Conservation (phyloP, 306 rosid genomes). For the Dicorynia guianensis region DNA sequence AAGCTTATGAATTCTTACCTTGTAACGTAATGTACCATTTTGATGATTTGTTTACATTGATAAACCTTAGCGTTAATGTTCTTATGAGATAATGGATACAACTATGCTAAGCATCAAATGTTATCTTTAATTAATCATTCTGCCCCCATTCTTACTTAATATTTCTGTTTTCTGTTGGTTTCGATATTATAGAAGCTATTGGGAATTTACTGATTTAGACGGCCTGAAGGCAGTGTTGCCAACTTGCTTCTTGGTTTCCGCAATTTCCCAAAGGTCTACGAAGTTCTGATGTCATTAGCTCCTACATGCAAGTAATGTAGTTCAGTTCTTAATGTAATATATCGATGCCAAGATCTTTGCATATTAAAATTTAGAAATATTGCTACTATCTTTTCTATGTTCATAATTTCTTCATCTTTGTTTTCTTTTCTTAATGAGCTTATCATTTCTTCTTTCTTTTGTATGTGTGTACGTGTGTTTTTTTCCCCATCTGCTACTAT, state of each 20-base stretch:
- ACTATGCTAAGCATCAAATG: not conserved
- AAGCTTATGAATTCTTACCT: not conserved
- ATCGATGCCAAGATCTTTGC: not conserved
- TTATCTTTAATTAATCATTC: not conserved
- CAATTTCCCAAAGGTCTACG: not conserved
- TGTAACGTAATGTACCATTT: not conserved
- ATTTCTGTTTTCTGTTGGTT: not conserved
- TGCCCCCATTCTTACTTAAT: not conserved
- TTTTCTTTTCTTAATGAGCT: constrained; percentile 16
- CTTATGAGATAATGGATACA: not conserved
- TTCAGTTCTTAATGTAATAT: constrained; percentile 1
- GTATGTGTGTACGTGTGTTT: constrained; percentile 7
- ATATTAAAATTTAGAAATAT: constrained; percentile 10
- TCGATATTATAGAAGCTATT: not conserved
- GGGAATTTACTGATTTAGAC: not conserved
- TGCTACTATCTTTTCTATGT: not conserved
- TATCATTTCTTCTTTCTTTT: constrained; percentile 24
- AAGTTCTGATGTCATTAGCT: constrained; percentile 12
- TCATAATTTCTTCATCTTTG: not conserved
- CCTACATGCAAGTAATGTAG: not conserved
- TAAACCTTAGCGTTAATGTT: not conserved
- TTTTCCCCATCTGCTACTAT: constrained; percentile 28
- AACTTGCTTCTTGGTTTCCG: constrained; percentile 30
- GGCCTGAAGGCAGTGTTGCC: not conserved
- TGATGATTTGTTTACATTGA: not conserved